Base-by-base conservation (phyloP, 768 basidiomycete genomes). In the Mycena rebaudengoi region DNA sequence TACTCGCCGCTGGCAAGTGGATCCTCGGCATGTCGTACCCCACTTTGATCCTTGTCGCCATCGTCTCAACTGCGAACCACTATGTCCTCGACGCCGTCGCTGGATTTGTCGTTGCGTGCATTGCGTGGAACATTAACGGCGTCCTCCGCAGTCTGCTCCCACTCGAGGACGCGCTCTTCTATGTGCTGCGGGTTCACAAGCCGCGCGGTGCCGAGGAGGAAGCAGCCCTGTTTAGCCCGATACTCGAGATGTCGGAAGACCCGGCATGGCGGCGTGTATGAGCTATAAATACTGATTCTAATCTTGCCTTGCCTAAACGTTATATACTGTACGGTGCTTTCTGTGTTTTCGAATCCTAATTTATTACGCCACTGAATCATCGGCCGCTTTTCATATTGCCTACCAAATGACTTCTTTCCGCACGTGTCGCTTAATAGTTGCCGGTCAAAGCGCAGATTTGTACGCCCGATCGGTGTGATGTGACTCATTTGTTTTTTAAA, bases 161-260 rank as follows among this genome's bases (percentile, higher is more conserved):
- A 1, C 35, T 67, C 26, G 66, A 67, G 32, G 66, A 67, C 49
- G 28, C 53, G 14, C 25, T 64, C 26, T 64, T 67, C 48, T 64
- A 67, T 40, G 35, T 67, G 14, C 39, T 67, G 18, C 66, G 54
- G 2, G 66, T 67, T 35, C 66, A 67, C 49, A 67, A 67, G 54
- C 66, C 66, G 5, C 66, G 66, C 35, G 62, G 66, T 25, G 58
- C 53, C 8, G 66, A 67, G 2, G 66, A 64, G 4, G 62, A 67
- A 3, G 35, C 18, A 7, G 18, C 5, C 25, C n/a, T 61, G 20
- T 67, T 64, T 43, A 64, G 62, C 23, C 66, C 66, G 14, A 58
- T 67, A 20, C 66, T 64, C 44, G 66, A 67, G 43, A 67, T 67
- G 66, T 59, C 56, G 32, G 66, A 67, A 50, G 66, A 67, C 43